Evolutionary conservation across 2,329 filamentous ascomycete genomes (phyloP).

Genomic region (Fonsecaea nubica): DNA sequence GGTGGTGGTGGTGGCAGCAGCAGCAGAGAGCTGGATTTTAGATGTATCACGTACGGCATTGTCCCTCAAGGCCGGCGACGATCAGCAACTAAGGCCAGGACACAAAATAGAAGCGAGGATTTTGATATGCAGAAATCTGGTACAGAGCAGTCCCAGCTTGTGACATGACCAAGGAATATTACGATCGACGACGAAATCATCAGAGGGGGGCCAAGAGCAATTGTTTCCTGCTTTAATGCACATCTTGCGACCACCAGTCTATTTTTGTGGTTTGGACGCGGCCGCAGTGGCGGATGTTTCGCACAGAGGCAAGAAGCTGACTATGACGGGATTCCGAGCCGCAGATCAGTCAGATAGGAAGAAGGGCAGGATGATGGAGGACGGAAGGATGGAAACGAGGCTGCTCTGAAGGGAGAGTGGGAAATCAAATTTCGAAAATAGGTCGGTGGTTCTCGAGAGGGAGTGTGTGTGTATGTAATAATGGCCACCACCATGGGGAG

Average conservation of each 20-base stretch:
- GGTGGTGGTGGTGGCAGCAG: no score
- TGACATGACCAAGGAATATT: not conserved
- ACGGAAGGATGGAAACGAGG: not conserved
- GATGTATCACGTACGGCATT: not conserved
- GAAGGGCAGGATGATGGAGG: not conserved
- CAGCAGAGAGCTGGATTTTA: no score
- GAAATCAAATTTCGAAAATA: constrained; percentile 6
- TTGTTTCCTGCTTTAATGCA: not conserved
- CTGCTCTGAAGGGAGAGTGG: not conserved
- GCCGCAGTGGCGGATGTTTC: not conserved
- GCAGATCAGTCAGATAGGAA: not conserved
- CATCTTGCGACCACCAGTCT: not conserved
- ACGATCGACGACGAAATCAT: not conserved
- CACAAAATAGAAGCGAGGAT: not conserved
- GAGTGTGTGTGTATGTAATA: not conserved
- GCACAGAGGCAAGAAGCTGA: not conserved
- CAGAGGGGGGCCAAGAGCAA: not conserved
- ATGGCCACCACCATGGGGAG: not conserved
- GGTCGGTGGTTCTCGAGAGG: not conserved
- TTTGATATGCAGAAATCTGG: not conserved
- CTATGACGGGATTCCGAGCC: not conserved
- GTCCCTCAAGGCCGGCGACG: not conserved
- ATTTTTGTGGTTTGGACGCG: not conserved
- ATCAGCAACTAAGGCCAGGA: not conserved
- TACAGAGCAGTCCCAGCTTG: not conserved